Evolutionary conservation across 768 basidiomycete genomes (phyloP), one percentile per base, ranked within the genome.

Genomic region (Lentinula detonsa): DNA sequence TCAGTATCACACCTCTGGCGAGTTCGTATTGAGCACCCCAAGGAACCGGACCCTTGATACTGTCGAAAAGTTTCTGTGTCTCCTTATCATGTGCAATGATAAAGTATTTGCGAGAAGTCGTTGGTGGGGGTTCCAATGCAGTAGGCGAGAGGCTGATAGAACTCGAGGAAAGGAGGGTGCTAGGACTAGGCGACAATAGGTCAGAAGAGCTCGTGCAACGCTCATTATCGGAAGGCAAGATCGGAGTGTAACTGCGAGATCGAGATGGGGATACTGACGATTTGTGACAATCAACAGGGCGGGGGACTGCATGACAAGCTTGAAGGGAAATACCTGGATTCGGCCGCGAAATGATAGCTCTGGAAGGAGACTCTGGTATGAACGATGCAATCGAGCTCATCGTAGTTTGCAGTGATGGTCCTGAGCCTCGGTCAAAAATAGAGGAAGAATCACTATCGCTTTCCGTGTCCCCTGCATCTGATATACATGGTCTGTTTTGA

Each of bases 21-120:
- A 81, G 64, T 60, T 81, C 78, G 52, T 72, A 82, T 45, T 81
- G 81, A 0, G 74, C 75, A 0, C 81, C 81, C 76, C 80, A 81
- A 15, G 73, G 65, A 34, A 82, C 74, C 3, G 13, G 34, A 7
- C 35, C 48, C n/a, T 69, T 39, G 8, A 70, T 61, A 0, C 56
- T 39, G 45, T 82, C 80, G 50, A 82, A 62, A 1, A 74, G 5
- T 8, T 39, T 49, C 51, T 82, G 79, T 4, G 73, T 65, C 5
- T 69, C 61, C 2, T 33, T 16, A 57, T 73, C 67, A 48, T 83
- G 76, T 0, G 74, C 73, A 35, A 83, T 76, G 3, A 77, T 57
- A 35, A 23, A 50, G 57, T 33, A 1, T 67, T 15, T 10, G 45
- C 21, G 8, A 43, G 39, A 39, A 31, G 18, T 16, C 35, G 37